Conservation (phyloP, 2,329 filamentous ascomycete species). For the Pseudogymnoascus sp. region DNA sequence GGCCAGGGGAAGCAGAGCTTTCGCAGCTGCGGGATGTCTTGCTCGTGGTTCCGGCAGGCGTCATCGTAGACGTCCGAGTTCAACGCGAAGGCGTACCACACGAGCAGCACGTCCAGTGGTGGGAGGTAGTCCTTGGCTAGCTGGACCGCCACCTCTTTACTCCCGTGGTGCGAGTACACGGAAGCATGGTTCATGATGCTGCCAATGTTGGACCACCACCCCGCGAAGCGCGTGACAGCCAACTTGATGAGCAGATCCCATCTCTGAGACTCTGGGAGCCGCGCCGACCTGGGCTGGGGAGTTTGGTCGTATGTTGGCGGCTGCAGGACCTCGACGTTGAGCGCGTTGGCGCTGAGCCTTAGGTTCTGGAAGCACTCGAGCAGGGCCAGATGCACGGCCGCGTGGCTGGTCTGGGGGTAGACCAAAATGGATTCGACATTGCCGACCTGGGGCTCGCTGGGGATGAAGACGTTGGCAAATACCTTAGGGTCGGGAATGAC, state of each 20-base stretch:
- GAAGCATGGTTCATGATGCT: not conserved
- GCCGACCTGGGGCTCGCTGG: not conserved
- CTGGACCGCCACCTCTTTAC: conserved; percentile 10
- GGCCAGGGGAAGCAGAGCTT: conserved; percentile 14
- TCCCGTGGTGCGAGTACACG: not conserved
- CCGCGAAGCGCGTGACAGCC: not conserved
- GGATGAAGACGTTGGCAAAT: not conserved
- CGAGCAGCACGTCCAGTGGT: conserved; percentile 12
- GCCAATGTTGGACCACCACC: conserved; percentile 1
- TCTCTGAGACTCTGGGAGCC: not conserved
- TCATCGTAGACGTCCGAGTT: not conserved
- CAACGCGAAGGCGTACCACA: not conserved
- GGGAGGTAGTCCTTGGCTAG: conserved; percentile 12
- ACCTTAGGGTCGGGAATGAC: not conserved
- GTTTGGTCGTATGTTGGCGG: not conserved
- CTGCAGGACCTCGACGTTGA: not conserved
- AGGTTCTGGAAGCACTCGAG: not conserved
- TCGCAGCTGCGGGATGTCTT: not conserved
- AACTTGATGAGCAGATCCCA: not conserved
- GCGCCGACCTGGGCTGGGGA: not conserved
- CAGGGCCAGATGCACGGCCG: not conserved
- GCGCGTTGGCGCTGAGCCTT: not conserved
- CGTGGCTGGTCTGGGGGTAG: not conserved
- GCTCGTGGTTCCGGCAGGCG: conserved; percentile 9
- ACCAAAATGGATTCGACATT: not conserved